Evolutionary conservation across 2,329 filamentous ascomycete species (phyloP).

Genomic region (Pseudogymnoascus verrucosus): DNA sequence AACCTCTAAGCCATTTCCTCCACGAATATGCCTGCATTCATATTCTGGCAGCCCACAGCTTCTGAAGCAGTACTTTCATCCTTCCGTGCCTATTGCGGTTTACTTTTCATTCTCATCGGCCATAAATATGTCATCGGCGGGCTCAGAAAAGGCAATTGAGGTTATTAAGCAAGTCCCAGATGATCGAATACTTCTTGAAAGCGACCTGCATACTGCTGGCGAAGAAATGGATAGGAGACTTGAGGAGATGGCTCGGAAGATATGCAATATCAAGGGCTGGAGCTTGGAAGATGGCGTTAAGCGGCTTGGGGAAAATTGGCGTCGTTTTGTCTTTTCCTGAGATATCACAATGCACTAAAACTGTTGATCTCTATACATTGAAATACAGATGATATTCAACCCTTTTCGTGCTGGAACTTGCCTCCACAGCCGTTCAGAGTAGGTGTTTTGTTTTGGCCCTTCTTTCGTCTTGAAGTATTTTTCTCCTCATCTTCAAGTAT

Average conservation of each 20-base stretch:
- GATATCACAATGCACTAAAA: background rate
- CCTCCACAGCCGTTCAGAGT: background rate
- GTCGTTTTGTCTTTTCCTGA: conserved; percentile 46
- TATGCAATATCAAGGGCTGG: conserved; percentile 78
- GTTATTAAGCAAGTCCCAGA: conserved; percentile 67
- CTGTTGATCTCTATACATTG: background rate
- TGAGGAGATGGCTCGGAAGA: conserved; percentile 64
- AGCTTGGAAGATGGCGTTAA: conserved; percentile 59
- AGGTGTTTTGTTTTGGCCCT: background rate
- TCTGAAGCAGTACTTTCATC: conserved; percentile 69
- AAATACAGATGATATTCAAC: background rate
- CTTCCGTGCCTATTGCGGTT: conserved; percentile 63
- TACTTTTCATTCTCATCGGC: conserved; percentile 84
- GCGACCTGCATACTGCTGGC: conserved; percentile 80
- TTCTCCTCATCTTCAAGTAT: background rate
- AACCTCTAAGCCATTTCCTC: conserved; percentile 61
- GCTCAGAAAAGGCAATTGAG: conserved; percentile 41
- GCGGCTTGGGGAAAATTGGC: conserved; percentile 67
- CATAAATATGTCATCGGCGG: conserved; percentile 63
- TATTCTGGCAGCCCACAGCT: conserved; percentile 73
- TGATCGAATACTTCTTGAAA: conserved; percentile 75
- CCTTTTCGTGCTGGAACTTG: background rate
- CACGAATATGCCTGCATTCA: conserved; percentile 86
- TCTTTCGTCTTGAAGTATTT: background rate
- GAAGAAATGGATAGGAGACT: conserved; percentile 69